Evolutionary conservation across 805 yeast species (phyloP), one percentile per base, ranked within the genome.

Genomic region (Pichia manshurica): DNA sequence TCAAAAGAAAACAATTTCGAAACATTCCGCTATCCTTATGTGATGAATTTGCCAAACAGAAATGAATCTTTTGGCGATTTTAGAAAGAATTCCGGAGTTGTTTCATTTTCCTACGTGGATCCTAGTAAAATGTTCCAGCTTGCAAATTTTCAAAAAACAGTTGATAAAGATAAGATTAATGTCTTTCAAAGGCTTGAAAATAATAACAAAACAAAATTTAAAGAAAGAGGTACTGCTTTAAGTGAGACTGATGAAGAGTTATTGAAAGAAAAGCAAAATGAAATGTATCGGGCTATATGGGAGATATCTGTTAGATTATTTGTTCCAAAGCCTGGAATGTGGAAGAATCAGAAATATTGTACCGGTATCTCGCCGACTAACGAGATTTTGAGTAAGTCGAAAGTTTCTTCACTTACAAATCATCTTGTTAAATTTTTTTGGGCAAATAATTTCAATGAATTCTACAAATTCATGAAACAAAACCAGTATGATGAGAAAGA

Each of bases 351-450:
- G 41, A 1, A 49, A 48, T 42, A 22, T 38, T 21, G 10, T 38
- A 8, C 17, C 13, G 39, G 39, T 13, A n/a, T 16, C 8, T n/a
- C 39, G 2, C 34, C 33, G 41, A 10, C 16, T 28, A 17, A 39
- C 29, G 48, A 46, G 19, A 20, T 48, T 12, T 38, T 62, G 16
- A 57, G 47, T 28, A 40, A 43, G 22, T 45, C 54, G 15, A 61
- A 58, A 46, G 46, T 64, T 31, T 52, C 54, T 20, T 63, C 66
- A 10, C 44, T 64, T 28, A 50, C 60, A 1, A 64, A 61, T 15
- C 64, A 63, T 41, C 53, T 64, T n/a, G 50, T 63, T 25, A 62
- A 61, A 44, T 61, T 60, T 40, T 60, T 55, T 45, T 64, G 66
- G 64, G 50, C 53, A 12, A 57, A 56, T 40, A 51, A 55, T 22